These are phyloP conservation scores for Endothia cerciana DNA, from an alignment of 2,329 filamentous ascomycete genomes.

Conservation along the genomic window DNA sequence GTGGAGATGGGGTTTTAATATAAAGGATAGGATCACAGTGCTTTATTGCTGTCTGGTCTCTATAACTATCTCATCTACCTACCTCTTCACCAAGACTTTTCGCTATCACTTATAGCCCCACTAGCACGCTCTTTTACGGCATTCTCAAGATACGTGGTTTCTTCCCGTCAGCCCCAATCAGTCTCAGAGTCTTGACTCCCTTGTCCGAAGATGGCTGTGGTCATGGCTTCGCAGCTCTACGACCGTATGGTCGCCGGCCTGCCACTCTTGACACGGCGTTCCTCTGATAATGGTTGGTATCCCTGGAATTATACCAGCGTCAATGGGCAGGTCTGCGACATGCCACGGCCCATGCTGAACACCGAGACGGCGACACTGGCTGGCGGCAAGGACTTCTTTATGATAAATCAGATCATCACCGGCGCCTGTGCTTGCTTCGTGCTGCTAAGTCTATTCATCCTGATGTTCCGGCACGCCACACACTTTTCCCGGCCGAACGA, in stretches of 20 bases:
- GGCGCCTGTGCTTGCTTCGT: constrained; percentile 28
- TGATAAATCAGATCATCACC: constrained; percentile 27
- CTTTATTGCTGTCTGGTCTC: not conserved
- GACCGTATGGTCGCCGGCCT: constrained; percentile 17
- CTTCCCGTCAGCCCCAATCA: not conserved
- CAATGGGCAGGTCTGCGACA: constrained; percentile 26
- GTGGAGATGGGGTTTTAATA: not conserved
- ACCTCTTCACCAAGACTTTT: not conserved
- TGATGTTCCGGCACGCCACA: constrained; percentile 28
- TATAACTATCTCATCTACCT: not conserved
- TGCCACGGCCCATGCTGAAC: constrained; percentile 25
- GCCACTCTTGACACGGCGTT: constrained; percentile 3
- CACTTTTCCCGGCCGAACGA: constrained; percentile 46
- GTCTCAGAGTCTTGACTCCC: not conserved
- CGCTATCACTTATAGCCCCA: not conserved
- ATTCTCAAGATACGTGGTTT: not conserved
- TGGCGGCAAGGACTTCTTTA: constrained; percentile 27
- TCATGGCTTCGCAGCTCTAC: constrained; percentile 22
- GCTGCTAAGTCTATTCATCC: constrained; percentile 23
- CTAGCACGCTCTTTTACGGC: not conserved
- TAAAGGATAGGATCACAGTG: not conserved
- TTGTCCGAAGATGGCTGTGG: not conserved
- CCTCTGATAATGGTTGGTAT: not conserved
- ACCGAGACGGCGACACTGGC: constrained; percentile 23
- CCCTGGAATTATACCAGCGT: constrained; percentile 26